Conservation (phyloP, 805 yeast species). For the Suhomyces xylopsoci region DNA sequence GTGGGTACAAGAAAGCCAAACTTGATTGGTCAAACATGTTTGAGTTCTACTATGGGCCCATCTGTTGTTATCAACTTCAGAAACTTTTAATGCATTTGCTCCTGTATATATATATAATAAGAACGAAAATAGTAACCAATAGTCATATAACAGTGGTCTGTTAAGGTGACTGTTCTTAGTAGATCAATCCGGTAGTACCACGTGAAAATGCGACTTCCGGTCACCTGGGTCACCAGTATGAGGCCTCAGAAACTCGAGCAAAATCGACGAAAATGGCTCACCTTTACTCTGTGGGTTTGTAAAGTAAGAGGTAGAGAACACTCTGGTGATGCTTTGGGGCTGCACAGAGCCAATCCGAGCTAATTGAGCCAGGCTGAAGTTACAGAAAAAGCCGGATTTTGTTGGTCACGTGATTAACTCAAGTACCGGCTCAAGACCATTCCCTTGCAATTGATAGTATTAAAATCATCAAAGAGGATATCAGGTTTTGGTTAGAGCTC, state of each 20-base stretch:
- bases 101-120: constrained; percentile 6
- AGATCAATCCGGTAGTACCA: not conserved
- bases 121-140: too few species aligned
- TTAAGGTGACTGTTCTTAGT: too few species aligned
- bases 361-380: not conserved
- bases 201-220: not conserved
- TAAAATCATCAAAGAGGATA: too few species aligned
- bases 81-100: constrained; percentile 11
- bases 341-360: not conserved
- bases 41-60: constrained; percentile 77
- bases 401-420: not conserved
- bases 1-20: constrained; percentile 67
- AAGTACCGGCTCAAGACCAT: not conserved
- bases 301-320: too few species aligned
- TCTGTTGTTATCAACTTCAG: constrained; percentile 59
- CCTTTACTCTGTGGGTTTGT: not conserved
- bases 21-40: constrained; percentile 62
- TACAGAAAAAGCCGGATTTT: not conserved
- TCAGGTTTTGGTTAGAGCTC: too few species aligned
- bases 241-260: not conserved
- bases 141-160: too few species aligned
- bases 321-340: not conserved
- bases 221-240: not conserved
- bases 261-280: not conserved
- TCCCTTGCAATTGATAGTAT: not conserved